Conservation (phyloP, 495 filamentous ascomycete genomes). For the Paragyromitra xinjiangensis region DNA sequence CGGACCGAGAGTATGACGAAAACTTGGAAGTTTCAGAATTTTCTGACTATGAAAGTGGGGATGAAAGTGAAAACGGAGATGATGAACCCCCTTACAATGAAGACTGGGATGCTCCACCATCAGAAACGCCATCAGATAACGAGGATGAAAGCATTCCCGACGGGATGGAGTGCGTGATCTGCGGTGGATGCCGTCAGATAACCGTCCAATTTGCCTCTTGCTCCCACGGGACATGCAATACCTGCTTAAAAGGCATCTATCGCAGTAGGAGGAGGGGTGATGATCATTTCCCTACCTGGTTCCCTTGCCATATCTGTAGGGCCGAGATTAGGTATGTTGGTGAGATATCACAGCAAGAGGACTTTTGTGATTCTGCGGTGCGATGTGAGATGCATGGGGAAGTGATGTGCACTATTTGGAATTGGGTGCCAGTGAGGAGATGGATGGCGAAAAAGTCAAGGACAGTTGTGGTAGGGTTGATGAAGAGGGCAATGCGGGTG, state of each 20-base stretch:
- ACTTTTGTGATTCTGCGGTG: neutral
- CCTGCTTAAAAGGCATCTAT: conserved; percentile 22
- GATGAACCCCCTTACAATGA: neutral
- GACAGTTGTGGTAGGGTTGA: neutral
- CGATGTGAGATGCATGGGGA: neutral
- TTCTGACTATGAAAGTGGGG: neutral
- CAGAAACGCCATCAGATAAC: conserved; percentile 7
- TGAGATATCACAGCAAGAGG: neutral
- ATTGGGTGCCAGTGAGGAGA: conserved; percentile 18
- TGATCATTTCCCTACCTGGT: conserved; percentile 14
- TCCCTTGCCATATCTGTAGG: conserved; percentile 19
- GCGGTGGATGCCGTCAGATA: neutral
- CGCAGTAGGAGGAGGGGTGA: neutral
- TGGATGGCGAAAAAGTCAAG: conserved; percentile 29
- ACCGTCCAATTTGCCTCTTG: conserved; percentile 16
- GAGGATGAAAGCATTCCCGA: conserved; percentile 30
- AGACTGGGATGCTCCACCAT: conserved; percentile 1
- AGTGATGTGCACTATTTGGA: conserved; percentile 7
- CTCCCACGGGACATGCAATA: neutral
- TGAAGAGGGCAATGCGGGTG: neutral
- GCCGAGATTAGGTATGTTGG: neutral
- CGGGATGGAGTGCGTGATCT: conserved; percentile 12
- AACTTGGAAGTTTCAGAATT: conserved; percentile 3
- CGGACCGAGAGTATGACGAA: neutral
- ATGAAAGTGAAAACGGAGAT: neutral